Evolutionary conservation across 371 early-diverging fungal species (phyloP).

Genomic region (Dichotomocladium elegans): DNA sequence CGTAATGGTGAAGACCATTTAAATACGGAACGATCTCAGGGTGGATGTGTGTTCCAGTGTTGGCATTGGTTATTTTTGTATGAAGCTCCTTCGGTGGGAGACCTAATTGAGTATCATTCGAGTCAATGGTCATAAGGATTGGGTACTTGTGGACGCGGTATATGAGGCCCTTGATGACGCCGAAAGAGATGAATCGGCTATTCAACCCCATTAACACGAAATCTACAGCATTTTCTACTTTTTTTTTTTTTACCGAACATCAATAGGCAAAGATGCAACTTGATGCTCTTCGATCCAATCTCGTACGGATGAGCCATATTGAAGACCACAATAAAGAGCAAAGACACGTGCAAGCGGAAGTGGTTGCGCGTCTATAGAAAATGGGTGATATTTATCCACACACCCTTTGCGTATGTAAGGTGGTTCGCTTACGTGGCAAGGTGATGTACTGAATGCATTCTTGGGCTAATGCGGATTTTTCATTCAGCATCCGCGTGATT

Average conservation of each 20-base stretch:
- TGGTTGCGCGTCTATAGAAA: conserved; percentile 29
- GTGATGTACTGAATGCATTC: conserved; percentile 70
- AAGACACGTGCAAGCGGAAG: conserved; percentile 66
- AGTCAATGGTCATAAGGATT: conserved; percentile 35
- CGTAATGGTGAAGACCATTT: conserved; percentile 71
- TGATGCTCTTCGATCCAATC: conserved; percentile 78
- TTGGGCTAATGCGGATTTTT: conserved; percentile 51
- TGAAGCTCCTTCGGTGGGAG: conserved; percentile 15
- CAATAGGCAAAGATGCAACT: conserved; percentile 57
- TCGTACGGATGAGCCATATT: conserved; percentile 67
- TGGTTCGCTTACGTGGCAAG: conserved; percentile 42
- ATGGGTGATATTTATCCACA: conserved; percentile 1
- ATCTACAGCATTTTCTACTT: neutral
- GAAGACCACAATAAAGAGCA: conserved; percentile 69
- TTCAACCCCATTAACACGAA: neutral
- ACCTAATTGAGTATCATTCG: neutral
- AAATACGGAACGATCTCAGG: conserved; percentile 46
- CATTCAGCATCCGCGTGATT: conserved; percentile 59
- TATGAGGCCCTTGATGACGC: conserved; percentile 74
- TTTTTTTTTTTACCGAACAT: conserved; percentile 58
- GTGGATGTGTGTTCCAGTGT: conserved; percentile 35
- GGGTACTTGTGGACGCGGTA: conserved; percentile 85
- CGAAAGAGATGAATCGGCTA: conserved; percentile 82
- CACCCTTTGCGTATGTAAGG: neutral
- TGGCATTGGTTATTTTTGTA: conserved; percentile 23